Evolutionary conservation across 176 grass and related monocot species (phyloP), one percentile per base, ranked within the genome.

Genomic region (Zea mays): DNA sequence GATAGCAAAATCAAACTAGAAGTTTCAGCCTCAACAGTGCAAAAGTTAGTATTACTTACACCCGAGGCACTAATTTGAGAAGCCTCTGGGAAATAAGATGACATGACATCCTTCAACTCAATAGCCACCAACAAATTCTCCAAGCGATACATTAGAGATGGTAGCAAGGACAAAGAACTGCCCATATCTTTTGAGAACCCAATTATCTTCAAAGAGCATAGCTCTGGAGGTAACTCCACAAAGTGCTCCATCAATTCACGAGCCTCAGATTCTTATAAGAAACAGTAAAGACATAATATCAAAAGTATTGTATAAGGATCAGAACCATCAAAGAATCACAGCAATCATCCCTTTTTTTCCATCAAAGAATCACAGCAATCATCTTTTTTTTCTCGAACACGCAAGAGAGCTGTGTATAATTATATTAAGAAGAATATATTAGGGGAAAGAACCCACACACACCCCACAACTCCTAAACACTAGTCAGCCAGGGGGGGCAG

Each of bases 101-200:
- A 48, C 82, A 97, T 78, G 54, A 80, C 66, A 82, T 97, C 82
- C 95, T 97, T 97, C 79, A 97, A 83, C 74, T 97, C 95, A 78
- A 92, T 84, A 79, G 95, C 91, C 64, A 94, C 95, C 80, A 97
- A 90, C 79, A 97, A 82, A 85, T 94, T 97, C 83, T 92, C 91
- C 67, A 97, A 81, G 34, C 95, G 95, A 73, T 80, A 84, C 89
- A 94, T 97, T 78, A 97, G 86, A 66, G 95, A 97, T 57, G 91
- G 95, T 79, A 97, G 87, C 37, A 97, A 89, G 67, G 95, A 97
- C 46, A 97, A 83, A 67, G 91, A 90, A 85, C 95, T 97, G 67
- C 95, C 89, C 60, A 97, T 94, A 75, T 97, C 89, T 87, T 97
- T 97, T 68, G 95, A 94, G 76, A 97, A 97, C 7, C 95, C 91